A percentile compares a stretch with the other conserved stretches of the same genome.
Evolutionary conservation across 495 filamentous ascomycete species (phyloP).

Genomic region (Coniosporium apollinis): DNA sequence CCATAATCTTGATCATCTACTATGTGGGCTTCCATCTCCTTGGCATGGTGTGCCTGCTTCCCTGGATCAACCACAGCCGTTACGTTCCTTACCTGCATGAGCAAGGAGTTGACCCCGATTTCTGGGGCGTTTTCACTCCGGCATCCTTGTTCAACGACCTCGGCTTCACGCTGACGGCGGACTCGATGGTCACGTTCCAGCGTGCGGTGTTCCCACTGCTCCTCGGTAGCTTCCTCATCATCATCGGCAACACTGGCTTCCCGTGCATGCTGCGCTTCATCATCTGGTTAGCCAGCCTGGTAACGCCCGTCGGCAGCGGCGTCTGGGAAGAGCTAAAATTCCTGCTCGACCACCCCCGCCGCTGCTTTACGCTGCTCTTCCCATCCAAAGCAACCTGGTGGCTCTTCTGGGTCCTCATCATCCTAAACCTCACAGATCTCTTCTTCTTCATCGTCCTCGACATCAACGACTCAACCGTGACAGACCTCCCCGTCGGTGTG

Average conservation of each 20-base stretch:
- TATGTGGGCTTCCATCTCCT: conserved; percentile 58
- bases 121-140: conserved; percentile 64
- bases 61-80: conserved; percentile 60
- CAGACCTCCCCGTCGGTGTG: conserved; percentile 43
- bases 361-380: conserved; percentile 89
- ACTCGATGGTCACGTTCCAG: conserved; percentile 82
- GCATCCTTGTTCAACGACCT: conserved; percentile 81
- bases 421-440: conserved; percentile 67
- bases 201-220: conserved; percentile 57
- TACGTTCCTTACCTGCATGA: no score
- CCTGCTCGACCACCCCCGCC: conserved; percentile 80
- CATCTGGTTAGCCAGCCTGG: conserved; percentile 57
- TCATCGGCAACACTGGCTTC: conserved; percentile 89
- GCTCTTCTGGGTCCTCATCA: conserved; percentile 72
- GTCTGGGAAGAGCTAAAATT: conserved; percentile 81
- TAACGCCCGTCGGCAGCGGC: conserved; percentile 40
- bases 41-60: conserved; percentile 53
- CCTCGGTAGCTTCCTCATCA: conserved; percentile 61
- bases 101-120: conserved; percentile 31
- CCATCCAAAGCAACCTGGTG: conserved; percentile 86
- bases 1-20: conserved; percentile 60
- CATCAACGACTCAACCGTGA: conserved; percentile 50
- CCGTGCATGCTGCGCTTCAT: conserved; percentile 81
- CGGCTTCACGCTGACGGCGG: conserved; percentile 64
- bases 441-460: conserved; percentile 85